Base-by-base conservation (phyloP, 352 stramenopile species). In the Globisporangium ultimum region DNA sequence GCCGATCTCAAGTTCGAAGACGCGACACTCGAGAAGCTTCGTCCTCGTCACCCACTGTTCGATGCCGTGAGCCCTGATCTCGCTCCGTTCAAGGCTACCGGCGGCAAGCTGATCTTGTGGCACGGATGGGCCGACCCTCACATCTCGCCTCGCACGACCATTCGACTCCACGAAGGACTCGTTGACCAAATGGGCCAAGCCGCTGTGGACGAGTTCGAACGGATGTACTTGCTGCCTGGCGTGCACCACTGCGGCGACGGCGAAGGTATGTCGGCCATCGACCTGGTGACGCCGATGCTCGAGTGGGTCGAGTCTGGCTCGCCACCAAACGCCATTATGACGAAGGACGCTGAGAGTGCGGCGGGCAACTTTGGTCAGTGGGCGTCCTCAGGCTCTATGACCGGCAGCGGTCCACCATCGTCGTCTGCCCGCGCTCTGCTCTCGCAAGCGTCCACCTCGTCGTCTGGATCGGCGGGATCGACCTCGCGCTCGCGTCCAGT, bases 91-190 rank as follows among this genome's bases (percentile, higher is more conserved):
- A 60, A 74, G 53, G 43, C 47, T 18, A 64, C 67, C 41, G 72
- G 72, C 0, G 70, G 67, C 17, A 81, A 81, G 50, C 63, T 81
- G 28, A 78, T 81, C 53, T 53, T 81, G 18, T 80, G 71, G 69
- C 72, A 81, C 48, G 70, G 72, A 20, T 81, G 72, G 70, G 60
- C 72, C 11, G 70, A 81, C 58, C 72, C 71, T 14, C 72, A 78
- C 48, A 81, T 81, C 49, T 76, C 72, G n/a, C 64, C 72, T 8
- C 72, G 67, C 50, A 75, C 69, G 34, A 81, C 67, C 1, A 81
- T 80, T 48, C 65, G 68, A 8, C 77, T 70, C 47, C 67, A 81
- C 53, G 72, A 81, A 65, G 66, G 63, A 18, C 52, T 78, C 9
- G 48, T 73, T 51, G 49, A 47, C 22, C 43, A 64, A n/a, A 76